Percentiles rank a stretch among this genome's conserved stretches.
Conservation (phyloP, 2,329 filamentous ascomycete genomes). For the Fusarium xylarioides region DNA sequence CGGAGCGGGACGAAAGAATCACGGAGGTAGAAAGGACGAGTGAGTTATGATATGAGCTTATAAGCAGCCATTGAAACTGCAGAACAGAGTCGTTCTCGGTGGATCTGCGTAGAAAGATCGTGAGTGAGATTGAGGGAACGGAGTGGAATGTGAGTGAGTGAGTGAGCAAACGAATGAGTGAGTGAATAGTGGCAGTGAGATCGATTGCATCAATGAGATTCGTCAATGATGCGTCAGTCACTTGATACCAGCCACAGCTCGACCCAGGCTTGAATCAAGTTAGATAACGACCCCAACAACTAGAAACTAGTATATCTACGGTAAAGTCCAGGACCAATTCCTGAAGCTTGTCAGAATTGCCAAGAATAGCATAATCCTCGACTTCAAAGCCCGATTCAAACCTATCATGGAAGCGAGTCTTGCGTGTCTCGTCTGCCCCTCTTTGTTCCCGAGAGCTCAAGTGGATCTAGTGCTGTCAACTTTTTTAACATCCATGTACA, state of each 20-base stretch:
- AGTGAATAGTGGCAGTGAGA: neutral
- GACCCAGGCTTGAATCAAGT: neutral
- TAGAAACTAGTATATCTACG: constrained; percentile 23
- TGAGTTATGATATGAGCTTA: constrained; percentile 13
- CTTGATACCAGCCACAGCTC: constrained; percentile 33
- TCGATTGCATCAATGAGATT: constrained; percentile 24
- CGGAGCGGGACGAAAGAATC: constrained; percentile 5
- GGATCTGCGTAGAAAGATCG: neutral
- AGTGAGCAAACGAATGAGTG: neutral
- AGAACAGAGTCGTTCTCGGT: neutral
- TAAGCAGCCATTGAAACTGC: constrained; percentile 1
- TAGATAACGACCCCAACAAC: neutral
- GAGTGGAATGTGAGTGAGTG: neutral
- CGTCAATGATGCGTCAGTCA: constrained; percentile 42
- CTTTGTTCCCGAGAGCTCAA: neutral
- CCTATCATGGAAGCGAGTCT: constrained; percentile 19
- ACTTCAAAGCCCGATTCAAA: neutral
- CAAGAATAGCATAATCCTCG: constrained; percentile 8
- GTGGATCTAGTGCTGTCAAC: constrained; percentile 7
- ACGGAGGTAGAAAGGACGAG: neutral
- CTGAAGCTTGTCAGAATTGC: constrained; percentile 18
- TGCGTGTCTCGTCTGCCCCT: neutral
- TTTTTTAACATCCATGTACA: neutral
- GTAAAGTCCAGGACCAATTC: constrained; percentile 32
- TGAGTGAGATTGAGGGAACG: neutral